These are phyloP conservation scores for Hordeum marinum DNA, from an alignment of 176 grass and related monocot genomes.

Conservation along the genomic window DNA sequence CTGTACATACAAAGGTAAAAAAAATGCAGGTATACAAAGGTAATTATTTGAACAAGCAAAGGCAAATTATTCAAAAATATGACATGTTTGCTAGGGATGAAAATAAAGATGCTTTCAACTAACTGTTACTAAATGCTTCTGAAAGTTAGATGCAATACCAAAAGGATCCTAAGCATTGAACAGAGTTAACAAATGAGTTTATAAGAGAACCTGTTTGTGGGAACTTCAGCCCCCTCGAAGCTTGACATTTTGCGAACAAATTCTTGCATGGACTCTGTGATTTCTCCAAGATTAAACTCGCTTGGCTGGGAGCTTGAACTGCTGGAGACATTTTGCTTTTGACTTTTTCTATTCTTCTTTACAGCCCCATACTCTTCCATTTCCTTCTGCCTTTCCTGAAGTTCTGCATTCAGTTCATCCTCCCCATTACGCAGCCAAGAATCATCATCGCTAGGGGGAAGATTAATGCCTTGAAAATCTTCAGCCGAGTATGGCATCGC, in stretches of 20 bases:
- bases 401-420: conserved; percentile 74
- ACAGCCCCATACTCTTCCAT: conserved; percentile 68
- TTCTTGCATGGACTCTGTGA: conserved; percentile 81
- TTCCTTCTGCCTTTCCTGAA: conserved; percentile 79
- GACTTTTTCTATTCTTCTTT: conserved; percentile 57
- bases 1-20: not conserved
- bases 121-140: not conserved
- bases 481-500: conserved; percentile 50
- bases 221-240: conserved; percentile 94
- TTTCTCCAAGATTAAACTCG: conserved; percentile 77
- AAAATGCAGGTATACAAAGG: too few species aligned
- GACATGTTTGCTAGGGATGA: not conserved
- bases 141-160: not conserved
- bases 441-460: conserved; percentile 72
- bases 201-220: conserved; percentile 57
- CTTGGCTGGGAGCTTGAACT: conserved; percentile 39
- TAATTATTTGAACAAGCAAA: not conserved
- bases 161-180: not conserved
- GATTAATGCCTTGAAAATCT: conserved; percentile 54
- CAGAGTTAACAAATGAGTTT: not conserved
- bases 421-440: conserved; percentile 81
- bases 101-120: not conserved
- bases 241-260: conserved; percentile 86
- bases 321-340: conserved; percentile 35
- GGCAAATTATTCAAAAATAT: not conserved